Percentiles rank a stretch among this genome's conserved stretches.
Conservation (phyloP, 345 rosid genomes). For the Streptanthus diversifolius region DNA sequence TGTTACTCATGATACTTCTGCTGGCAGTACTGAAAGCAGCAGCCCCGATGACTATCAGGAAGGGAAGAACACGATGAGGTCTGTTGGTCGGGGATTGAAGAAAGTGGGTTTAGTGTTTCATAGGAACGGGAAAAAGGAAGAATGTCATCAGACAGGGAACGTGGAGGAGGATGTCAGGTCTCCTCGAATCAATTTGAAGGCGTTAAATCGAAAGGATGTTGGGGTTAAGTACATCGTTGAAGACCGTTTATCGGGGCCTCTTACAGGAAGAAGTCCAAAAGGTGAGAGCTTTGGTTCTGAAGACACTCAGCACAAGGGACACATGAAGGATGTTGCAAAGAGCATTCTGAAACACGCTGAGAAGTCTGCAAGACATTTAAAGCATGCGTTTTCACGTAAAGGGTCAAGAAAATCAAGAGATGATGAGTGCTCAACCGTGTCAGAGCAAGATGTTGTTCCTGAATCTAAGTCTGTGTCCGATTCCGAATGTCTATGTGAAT, state of each 20-base stretch:
- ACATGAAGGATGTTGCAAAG: constrained; percentile 59
- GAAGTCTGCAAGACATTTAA: constrained; percentile 53
- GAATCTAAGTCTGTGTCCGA: constrained; percentile 46
- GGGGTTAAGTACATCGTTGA: constrained; percentile 51
- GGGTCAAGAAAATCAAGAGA: constrained; percentile 46
- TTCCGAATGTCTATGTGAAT: background rate
- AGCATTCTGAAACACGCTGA: constrained; percentile 59
- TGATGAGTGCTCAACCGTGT: constrained; percentile 14
- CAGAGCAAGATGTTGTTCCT: constrained; percentile 32
- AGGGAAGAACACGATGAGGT: constrained; percentile 31
- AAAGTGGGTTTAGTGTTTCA: constrained; percentile 52
- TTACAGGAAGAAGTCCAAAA: constrained; percentile 35
- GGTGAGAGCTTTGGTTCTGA: constrained; percentile 39
- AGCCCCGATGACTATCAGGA: constrained; percentile 48
- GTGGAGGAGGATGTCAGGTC: constrained; percentile 44
- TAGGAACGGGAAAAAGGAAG: constrained; percentile 46
- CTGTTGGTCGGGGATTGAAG: constrained; percentile 45
- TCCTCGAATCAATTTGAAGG: constrained; percentile 55
- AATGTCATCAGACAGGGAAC: constrained; percentile 34
- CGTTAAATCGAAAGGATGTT: constrained; percentile 41
- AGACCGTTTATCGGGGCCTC: constrained; percentile 39
- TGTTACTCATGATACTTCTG: constrained; percentile 38
- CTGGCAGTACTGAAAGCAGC: constrained; percentile 43
- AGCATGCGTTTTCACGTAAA: constrained; percentile 62
- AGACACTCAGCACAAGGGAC: constrained; percentile 49